phyloP scores from a whole-genome alignment of 2,329 filamentous ascomycete genomes.

The Paraphaeosphaeria sporulosa region DNA sequence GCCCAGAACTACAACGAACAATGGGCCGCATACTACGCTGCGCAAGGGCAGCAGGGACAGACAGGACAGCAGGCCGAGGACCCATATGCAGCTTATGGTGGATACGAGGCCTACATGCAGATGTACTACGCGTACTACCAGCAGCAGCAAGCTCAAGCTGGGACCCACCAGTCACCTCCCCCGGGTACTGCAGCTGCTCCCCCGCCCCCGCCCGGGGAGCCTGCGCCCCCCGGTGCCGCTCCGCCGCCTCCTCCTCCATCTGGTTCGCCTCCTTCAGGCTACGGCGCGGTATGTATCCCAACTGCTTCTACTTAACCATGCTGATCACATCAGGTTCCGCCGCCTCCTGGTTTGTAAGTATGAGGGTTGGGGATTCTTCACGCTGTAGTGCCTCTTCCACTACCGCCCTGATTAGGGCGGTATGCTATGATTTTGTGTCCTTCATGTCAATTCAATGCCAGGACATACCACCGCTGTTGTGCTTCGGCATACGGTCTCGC shows the following conservation, averaged over 20 bases:
- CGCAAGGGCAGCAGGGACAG: conserved; percentile 66
- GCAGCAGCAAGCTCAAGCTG: conserved; percentile 34
- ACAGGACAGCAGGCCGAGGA: conserved; percentile 64
- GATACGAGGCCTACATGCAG: conserved; percentile 59
- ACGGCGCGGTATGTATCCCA: conserved; percentile 41
- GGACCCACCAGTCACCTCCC: conserved; percentile 34
- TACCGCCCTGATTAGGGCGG: not conserved
- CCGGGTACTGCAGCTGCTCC: conserved; percentile 39
- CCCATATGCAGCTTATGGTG: conserved; percentile 67
- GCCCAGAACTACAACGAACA: conserved; percentile 78
- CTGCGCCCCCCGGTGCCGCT: conserved; percentile 34
- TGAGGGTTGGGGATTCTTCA: not conserved
- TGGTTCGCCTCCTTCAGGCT: conserved; percentile 42
- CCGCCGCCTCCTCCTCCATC: conserved; percentile 46
- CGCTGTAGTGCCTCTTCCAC: not conserved
- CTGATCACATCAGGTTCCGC: conserved; percentile 33
- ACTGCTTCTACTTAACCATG: not conserved
- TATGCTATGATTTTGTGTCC: not conserved
- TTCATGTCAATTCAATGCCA: not conserved
- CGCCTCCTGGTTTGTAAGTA: conserved; percentile 44
- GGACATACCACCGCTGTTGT: conserved; percentile 23
- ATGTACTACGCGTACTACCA: conserved; percentile 42
- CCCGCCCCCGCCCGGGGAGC: conserved; percentile 41
- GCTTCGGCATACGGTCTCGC: conserved; percentile 7
- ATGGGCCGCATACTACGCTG: conserved; percentile 67